Evolutionary conservation across 2,329 filamentous ascomycete genomes (phyloP).

Genomic region (Peltaster fructicola): DNA sequence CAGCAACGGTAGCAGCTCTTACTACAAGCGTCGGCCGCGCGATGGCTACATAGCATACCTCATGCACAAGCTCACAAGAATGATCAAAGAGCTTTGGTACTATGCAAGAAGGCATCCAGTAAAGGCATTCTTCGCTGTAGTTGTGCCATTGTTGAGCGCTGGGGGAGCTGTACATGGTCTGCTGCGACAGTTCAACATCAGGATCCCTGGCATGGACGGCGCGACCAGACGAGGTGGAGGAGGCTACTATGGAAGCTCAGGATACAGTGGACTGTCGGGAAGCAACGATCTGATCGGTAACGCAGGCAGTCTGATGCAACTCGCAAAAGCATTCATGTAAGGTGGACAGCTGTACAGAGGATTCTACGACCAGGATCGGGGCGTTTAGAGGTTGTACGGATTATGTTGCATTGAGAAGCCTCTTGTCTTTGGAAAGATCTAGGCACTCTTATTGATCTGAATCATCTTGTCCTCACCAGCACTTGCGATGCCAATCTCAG

Average conservation of each 20-base stretch:
- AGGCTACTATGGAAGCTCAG: conserved; percentile 28
- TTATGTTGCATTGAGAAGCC: too few relatives aligned
- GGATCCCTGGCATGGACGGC: conserved; percentile 34
- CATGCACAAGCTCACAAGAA: conserved; percentile 56
- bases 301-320: conserved; percentile 30
- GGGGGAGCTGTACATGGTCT: conserved; percentile 67
- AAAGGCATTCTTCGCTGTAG: conserved; percentile 75
- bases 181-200: conserved; percentile 61
- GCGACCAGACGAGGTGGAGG: conserved; percentile 13
- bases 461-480: conserved; percentile 86
- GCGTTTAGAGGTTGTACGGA: too few relatives aligned
- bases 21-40: conserved; percentile 63
- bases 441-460: conserved; percentile 57
- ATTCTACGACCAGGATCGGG: too few relatives aligned
- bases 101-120: conserved; percentile 71
- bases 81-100: conserved; percentile 62
- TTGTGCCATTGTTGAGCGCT: conserved; percentile 65
- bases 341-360: conserved; percentile 2
- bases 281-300: conserved; percentile 26
- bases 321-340: conserved; percentile 36
- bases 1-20: conserved; percentile 35
- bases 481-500: conserved; percentile 72
- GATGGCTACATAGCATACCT: conserved; percentile 59
- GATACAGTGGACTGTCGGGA: conserved; percentile 22
- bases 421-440: conserved; percentile 27